phyloP scores from a whole-genome alignment of 139 green algal genomes.

The Chlamydomonas applanata region DNA sequence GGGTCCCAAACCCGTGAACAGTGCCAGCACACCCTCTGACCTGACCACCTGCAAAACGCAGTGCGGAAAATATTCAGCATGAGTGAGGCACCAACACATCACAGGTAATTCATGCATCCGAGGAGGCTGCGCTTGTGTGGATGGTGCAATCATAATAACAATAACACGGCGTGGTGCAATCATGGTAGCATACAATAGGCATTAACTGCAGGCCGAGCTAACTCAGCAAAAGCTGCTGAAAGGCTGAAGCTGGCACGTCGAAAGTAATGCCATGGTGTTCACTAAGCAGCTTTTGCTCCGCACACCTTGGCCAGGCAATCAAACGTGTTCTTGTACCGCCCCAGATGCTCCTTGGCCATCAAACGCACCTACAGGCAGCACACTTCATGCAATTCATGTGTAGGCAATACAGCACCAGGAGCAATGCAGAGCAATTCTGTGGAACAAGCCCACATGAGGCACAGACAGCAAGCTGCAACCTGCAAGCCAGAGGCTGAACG shows the following conservation, averaged over 20 bases:
- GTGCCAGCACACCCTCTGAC: conserved; percentile 34
- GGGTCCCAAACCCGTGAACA: conserved; percentile 45
- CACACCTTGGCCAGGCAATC: conserved; percentile 45
- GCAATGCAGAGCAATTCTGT: no score
- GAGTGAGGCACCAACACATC: no score
- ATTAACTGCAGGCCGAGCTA: not conserved
- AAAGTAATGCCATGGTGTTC: not conserved
- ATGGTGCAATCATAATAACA: no score
- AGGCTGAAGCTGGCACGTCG: not conserved
- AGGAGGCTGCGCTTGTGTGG: no score
- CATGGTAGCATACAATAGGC: not conserved
- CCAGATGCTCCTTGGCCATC: conserved; percentile 62
- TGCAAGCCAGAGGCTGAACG: no score
- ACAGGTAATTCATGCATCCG: no score
- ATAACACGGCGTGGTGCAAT: not conserved
- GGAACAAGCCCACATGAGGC: no score
- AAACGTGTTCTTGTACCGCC: conserved; percentile 47
- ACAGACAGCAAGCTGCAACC: no score
- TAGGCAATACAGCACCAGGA: not conserved
- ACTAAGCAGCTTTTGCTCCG: not conserved
- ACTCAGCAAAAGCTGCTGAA: not conserved
- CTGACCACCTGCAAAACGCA: conserved; percentile 40
- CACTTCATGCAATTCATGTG: not conserved
- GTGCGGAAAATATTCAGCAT: no score
- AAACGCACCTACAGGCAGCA: conserved; percentile 41